Evolutionary conservation across 805 yeast species (phyloP).

Genomic region (Blastobotrys attinorum): DNA sequence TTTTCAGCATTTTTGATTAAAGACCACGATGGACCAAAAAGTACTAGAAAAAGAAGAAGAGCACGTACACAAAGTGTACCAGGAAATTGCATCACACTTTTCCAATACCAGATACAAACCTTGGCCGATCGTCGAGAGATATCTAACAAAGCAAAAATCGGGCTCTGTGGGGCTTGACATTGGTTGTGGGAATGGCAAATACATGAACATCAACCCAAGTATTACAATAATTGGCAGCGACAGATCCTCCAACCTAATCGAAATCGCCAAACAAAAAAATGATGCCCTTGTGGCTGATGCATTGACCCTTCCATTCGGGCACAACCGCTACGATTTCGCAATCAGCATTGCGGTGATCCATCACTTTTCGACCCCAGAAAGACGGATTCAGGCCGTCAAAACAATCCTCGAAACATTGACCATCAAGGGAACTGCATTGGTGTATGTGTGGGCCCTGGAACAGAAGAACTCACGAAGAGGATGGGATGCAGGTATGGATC

Average conservation of each 20-base stretch:
- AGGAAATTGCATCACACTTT: slow-evolving; percentile 87
- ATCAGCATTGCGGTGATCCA: slow-evolving; percentile 94
- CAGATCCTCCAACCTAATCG: slow-evolving; percentile 27
- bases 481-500: slow-evolving; percentile 84
- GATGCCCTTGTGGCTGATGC: slow-evolving; percentile 82
- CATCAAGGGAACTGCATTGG: slow-evolving; percentile 58
- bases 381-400: slow-evolving; percentile 68
- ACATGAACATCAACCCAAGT: slow-evolving; percentile 61
- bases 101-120: slow-evolving; percentile 93
- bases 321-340: slow-evolving; percentile 63
- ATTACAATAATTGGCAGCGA: slow-evolving; percentile 62
- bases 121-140: slow-evolving; percentile 89
- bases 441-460: slow-evolving; percentile 96
- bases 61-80: slow-evolving; percentile 87
- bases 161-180: slow-evolving; percentile 81
- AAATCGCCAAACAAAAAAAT: slow-evolving; percentile 34
- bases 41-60: slow-evolving; percentile 60
- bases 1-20: too few species aligned
- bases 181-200: slow-evolving; percentile 97
- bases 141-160: slow-evolving; percentile 39
- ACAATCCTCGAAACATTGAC: slow-evolving; percentile 57
- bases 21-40: neutral
- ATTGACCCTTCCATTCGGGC: slow-evolving; percentile 49
- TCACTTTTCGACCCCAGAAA: slow-evolving; percentile 78
- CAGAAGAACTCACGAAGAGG: slow-evolving; percentile 86